phyloP scores from a whole-genome alignment of 345 rosid genomes.

The Eutrema japonicum region DNA sequence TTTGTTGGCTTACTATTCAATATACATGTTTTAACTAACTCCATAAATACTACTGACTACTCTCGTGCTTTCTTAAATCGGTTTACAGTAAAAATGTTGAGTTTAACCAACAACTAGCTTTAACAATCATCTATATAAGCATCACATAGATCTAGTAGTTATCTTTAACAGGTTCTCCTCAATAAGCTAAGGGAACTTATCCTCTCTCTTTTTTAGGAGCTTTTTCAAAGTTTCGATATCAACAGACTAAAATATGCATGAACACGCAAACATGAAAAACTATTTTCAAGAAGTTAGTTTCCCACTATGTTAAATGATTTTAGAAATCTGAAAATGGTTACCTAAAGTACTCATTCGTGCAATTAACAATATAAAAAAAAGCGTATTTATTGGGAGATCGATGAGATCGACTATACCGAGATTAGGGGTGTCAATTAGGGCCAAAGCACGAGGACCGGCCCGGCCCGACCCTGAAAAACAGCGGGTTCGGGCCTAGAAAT shows the following conservation, averaged over 20 bases:
- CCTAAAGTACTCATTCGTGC: constrained; percentile 29
- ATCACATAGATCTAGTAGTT: background rate
- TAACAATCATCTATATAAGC: constrained; percentile 5
- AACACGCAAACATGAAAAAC: constrained; percentile 17
- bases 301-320: constrained; percentile 12
- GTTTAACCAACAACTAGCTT: background rate
- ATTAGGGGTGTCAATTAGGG: no score
- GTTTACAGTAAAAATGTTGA: background rate
- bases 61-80: background rate
- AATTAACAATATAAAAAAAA: constrained; percentile 6
- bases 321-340: constrained; percentile 22
- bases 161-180: background rate
- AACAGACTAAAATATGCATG: constrained; percentile 16
- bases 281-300: constrained; percentile 13
- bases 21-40: background rate
- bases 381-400: no score
- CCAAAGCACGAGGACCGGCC: no score
- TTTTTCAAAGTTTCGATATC: background rate
- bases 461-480: no score
- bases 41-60: background rate
- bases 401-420: no score
- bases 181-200: background rate
- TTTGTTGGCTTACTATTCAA: constrained; percentile 10
- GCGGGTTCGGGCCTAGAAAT: no score
- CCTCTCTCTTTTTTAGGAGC: constrained; percentile 6